These are phyloP conservation scores for Phyllosticta capitalensis DNA, from an alignment of 2,329 filamentous ascomycete species.

Conservation along the genomic window DNA sequence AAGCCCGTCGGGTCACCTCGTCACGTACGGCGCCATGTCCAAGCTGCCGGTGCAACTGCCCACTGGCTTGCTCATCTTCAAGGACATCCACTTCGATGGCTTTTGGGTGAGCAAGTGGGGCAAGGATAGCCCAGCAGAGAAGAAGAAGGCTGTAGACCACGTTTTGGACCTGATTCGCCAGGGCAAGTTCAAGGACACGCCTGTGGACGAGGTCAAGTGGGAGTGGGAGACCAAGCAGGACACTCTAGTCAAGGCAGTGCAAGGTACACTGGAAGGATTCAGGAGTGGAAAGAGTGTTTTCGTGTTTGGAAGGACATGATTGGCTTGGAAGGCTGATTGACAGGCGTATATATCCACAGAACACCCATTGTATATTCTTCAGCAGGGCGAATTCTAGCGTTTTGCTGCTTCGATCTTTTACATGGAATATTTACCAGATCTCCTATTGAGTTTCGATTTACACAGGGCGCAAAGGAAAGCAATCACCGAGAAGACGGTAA, in stretches of 20 bases:
- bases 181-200: constrained; percentile 73
- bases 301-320: constrained; percentile 51
- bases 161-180: constrained; percentile 65
- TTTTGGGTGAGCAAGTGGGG: constrained; percentile 96
- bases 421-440: no score
- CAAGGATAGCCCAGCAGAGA: constrained; percentile 60
- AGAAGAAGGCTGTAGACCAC: constrained; percentile 73
- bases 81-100: constrained; percentile 76
- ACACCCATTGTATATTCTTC: no score
- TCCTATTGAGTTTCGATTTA: no score
- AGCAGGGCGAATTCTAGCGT: no score
- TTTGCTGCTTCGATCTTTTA: no score
- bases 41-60: constrained; percentile 75
- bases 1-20: constrained; percentile 57
- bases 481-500: not conserved
- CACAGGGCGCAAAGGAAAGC: no score
- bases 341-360: no score
- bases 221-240: constrained; percentile 66
- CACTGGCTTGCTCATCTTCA: constrained; percentile 84
- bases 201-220: constrained; percentile 77
- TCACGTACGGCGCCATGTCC: constrained; percentile 94
- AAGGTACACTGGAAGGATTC: constrained; percentile 75
- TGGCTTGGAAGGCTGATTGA: no score
- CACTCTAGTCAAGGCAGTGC: constrained; percentile 61
- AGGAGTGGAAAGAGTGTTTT: constrained; percentile 85